Evolutionary conservation across 148 eudicot genomes (phyloP), one percentile per base, ranked within the genome.

Genomic region (Persicaria maculosa): DNA sequence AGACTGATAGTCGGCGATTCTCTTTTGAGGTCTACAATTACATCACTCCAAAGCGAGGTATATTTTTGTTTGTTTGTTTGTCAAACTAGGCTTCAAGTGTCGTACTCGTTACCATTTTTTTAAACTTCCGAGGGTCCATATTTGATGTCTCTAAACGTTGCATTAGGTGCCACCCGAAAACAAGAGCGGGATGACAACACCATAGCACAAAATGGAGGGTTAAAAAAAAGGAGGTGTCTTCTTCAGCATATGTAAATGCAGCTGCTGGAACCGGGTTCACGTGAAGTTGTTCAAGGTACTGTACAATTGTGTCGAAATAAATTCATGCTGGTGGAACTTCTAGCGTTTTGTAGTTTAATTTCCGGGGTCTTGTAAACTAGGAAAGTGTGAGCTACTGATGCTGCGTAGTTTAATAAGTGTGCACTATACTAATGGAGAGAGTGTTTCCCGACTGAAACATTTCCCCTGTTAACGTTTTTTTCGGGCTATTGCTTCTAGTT

Each of bases 1-100:
- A 81, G 87, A 45, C 75, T 71, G 61, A 79, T 77, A 50, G 83
- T 77, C 57, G 87, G 87, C 20, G 87, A 84, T 79, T 7, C 73
- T 68, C 36, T 79, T 76, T 75, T 84, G 81, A 79, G 75, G 75
- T 57, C 82, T 36, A 75, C 84, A 36, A 59, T 84, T 46, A 68
- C 64, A 19, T 45, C 75, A 50, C 82, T 81, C 40, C 83, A 74
- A 68, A 12, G 36, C 70, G 43, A 65, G 70, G 70, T 65, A 65
- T 1, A 36, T 31, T 25, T 25, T 31, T 7, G 1, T 16, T 8
- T n/a, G n/a, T 5, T 55, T 25, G 40, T 31, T 31, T 31, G 40
- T 31, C 3, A 31, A 31, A 31, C 40, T 1, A 31, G 40, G 40
- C 40, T 31, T 31, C 0, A 31, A 31, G 40, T 31, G 40, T 31